Base-by-base conservation (phyloP, 2,329 filamentous ascomycete genomes). In the Pestalotiopsis sp. region DNA sequence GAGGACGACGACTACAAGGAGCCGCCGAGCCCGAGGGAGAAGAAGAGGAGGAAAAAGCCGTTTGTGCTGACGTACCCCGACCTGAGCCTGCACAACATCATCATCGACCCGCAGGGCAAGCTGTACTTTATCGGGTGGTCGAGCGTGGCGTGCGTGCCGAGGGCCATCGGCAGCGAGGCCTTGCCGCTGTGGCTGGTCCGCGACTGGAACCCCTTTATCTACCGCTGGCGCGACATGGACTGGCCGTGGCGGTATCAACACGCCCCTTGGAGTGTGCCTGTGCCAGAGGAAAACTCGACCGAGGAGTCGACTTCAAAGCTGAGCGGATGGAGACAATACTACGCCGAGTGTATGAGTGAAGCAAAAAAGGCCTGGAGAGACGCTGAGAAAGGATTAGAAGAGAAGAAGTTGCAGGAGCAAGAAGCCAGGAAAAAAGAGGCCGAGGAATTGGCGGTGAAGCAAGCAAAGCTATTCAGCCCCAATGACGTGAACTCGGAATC, bases 101-200 rank as follows among this genome's bases (percentile, higher is more conserved):
- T 77, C 57, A 58, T 77, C 36, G 70, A 68, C 9, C 65, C 74
- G 4, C 70, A 74, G 52, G 73, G 73, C 23, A 59, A 69, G 17
- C 65, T 69, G 3, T 65, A 75, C 12, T 73, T 77, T 31, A 61
- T 76, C 0, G 75, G 74, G 20, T 77, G 75, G 75, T 74, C 75
- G 31, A 69, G 71, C 12, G 74, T 70, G 23, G 68, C 70, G 14
- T 66, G 66, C n/a, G 71, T 67, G 31, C 74, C 74, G 20, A 69
- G 69, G 58, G 74, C 74, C 7, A 27, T 73, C 5, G 74, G 75
- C 7, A 73, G 73, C 60, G 72, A 75, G 71, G 69, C 71, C 5
- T 61, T 75, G 11, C 74, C 74, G 14, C 68, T 68, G 38, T 77
- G 74, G 75, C 73, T 75, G 17, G 69, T 73, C 2, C 68, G 74